Base-by-base conservation (phyloP, 108 stramenopile species). In the Skeletonema menzelii region DNA sequence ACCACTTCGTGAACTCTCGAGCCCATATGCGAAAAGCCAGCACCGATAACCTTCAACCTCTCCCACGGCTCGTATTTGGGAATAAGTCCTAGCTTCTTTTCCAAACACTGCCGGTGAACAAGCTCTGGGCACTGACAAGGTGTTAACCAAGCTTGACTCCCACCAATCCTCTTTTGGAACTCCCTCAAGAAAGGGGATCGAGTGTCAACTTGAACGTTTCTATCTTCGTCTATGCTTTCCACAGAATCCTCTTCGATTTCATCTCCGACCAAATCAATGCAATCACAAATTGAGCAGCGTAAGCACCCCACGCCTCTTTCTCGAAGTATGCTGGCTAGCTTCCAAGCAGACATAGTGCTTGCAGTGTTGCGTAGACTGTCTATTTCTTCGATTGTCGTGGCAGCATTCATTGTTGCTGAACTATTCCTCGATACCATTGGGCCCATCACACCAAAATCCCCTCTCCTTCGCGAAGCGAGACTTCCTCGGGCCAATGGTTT, bases 281-380 rank as follows among this genome's bases (percentile, higher is more conserved):
- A 31, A 56, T 76, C 75, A 56, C 75, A 76, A 38, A 76, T 76
- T 10, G 60, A 61, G 63, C 75, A 76, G 17, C 69, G 75, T 15
- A 76, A 56, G 32, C 75, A 76, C 24, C 69, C 75, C 6, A 76
- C 75, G 6, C 75, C 75, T 26, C 68, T 60, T 37, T 76, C 60
- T 26, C 62, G 44, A 32, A 76, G 60, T 40, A 76, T 70, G 26
- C 75, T 70, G 7, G 75, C 75, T 27, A 76, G 28, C 24, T 76
- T 76, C 75, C 75, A 76, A n/a, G 75, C 75, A 27, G 75, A 70
- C 75, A 76, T 76, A 13, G 60, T 76, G 15, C 38, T 70, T n/a
- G 75, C 75, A 24, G 75, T 32, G 70, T 70, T 49, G 38, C 75
- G 61, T 17, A 70, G 69, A n/a, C 75, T 70, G 24, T 37, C 47